Percentiles rank a stretch among this genome's conserved stretches.
Conservation (phyloP, 495 filamentous ascomycete genomes). For the Aspergillus bertholletiae region DNA sequence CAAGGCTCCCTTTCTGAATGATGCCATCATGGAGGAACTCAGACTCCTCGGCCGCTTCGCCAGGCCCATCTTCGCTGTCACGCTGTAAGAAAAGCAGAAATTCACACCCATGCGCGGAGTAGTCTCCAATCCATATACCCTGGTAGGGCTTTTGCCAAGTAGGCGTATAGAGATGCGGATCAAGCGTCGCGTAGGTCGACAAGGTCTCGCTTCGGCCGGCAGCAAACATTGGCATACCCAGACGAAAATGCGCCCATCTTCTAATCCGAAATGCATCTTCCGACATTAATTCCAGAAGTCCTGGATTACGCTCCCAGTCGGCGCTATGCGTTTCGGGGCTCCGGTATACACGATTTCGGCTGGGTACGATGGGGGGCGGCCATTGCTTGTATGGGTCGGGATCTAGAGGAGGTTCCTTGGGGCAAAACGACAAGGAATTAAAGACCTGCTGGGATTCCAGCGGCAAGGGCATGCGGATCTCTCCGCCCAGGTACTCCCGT, state of each 20-base stretch:
- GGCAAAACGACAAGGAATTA: conserved; percentile 40
- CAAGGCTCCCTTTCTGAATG: conserved; percentile 53
- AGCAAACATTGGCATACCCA: conserved; percentile 27
- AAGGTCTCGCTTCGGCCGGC: conserved; percentile 60
- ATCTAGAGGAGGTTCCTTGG: conserved; percentile 34
- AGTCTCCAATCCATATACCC: conserved; percentile 92
- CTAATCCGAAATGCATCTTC: conserved; percentile 67
- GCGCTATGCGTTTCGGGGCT: conserved; percentile 28
- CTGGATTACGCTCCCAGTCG: conserved; percentile 37
- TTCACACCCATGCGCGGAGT: conserved; percentile 83
- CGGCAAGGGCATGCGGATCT: conserved; percentile 54
- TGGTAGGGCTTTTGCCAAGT: conserved; percentile 76
- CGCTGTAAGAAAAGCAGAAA: conserved; percentile 77
- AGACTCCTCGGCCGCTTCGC: background rate
- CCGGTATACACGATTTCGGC: conserved; percentile 32
- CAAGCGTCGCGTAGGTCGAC: conserved; percentile 73
- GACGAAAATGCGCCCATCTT: conserved; percentile 61
- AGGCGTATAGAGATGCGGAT: conserved; percentile 67
- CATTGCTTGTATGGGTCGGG: conserved; percentile 50
- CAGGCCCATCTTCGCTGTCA: conserved; percentile 28
- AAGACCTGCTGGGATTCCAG: conserved; percentile 42
- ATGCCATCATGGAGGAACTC: conserved; percentile 9
- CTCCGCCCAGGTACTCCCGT: conserved; percentile 26
- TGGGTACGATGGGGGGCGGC: conserved; percentile 72
- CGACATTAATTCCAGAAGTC: conserved; percentile 48